Evolutionary conservation across 768 basidiomycete species (phyloP).

Genomic region (Chalciporus chontae): DNA sequence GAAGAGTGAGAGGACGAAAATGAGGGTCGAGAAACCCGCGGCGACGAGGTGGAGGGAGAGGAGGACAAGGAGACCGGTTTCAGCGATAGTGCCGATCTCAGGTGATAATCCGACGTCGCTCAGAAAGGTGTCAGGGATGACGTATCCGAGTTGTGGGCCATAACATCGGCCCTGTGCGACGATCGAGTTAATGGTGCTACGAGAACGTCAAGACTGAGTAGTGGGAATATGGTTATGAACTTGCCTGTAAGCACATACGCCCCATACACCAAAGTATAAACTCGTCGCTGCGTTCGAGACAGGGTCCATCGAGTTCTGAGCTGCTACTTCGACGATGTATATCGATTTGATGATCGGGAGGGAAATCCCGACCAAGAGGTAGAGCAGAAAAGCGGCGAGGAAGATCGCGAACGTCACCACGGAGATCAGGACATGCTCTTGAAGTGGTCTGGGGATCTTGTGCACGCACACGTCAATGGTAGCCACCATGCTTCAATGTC

Average conservation of each 20-base stretch:
- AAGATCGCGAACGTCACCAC: conserved; percentile 47
- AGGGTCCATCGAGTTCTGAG: conserved; percentile 29
- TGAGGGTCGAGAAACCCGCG: conserved; percentile 54
- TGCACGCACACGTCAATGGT: conserved; percentile 18
- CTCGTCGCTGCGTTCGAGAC: conserved; percentile 53
- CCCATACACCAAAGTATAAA: conserved; percentile 80
- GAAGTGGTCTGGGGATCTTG: conserved; percentile 35
- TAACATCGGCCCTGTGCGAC: conserved; percentile 44
- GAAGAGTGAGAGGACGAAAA: conserved; percentile 53
- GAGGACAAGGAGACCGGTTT: conserved; percentile 47
- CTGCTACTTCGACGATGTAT: conserved; percentile 51
- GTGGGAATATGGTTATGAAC: background rate
- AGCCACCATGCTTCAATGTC: conserved; percentile 7
- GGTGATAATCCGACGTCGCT: conserved; percentile 42
- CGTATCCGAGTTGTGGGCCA: conserved; percentile 67
- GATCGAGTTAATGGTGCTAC: conserved; percentile 8
- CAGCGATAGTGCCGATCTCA: conserved; percentile 42
- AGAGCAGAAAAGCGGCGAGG: conserved; percentile 62
- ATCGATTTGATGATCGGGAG: conserved; percentile 70
- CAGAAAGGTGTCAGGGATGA: conserved; percentile 47
- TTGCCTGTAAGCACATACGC: conserved; percentile 65
- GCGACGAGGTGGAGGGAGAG: conserved; percentile 70
- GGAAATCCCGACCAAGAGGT: conserved; percentile 73
- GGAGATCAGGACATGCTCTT: conserved; percentile 46
- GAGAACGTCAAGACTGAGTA: background rate